Evolutionary conservation across 345 rosid species (phyloP), one percentile per base, ranked within the genome.

Genomic region (Erucastrum elatum): DNA sequence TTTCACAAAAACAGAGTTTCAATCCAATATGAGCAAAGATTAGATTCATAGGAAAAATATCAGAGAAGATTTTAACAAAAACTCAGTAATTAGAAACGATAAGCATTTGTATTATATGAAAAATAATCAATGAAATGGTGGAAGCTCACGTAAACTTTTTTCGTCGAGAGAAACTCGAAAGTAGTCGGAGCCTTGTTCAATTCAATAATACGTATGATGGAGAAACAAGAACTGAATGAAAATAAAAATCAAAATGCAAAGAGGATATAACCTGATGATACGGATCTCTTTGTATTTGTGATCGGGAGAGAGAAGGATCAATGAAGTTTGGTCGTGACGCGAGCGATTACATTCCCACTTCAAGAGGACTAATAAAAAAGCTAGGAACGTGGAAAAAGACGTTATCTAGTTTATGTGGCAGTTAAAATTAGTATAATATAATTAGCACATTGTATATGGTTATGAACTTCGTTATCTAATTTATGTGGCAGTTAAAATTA

Each of bases 291-390:
- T 62, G 17, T 49, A 17, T 13, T 15, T 49, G 70, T 34, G 77
- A 71, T 56, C 27, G 46, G 34, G 26, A 65, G 44, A 58, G 61
- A 71, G 17, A 10, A 34, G 35, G 63, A 60, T 29, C 8, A 58
- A 79, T 68, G 61, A 71, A 7, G 61, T 80, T 80, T 74, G 78
- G 70, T 69, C 25, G 66, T 75, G 79, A 80, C 72, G 79, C 75
- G 71, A 80, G 62, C 64, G 35, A 4, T 4, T 41, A 41, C 71
- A 80, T 80, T 60, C 75, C 75, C 21, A 74, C 78, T 61, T 27
- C 27, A 16, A 68, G 53, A 11, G 65, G 66, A 61, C 30, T 13
- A 49, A 49, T 71, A 8, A 21, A 29, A 55, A 61, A 59, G 41
- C 64, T 3, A 79, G 5, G 25, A 68, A 86, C 66, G 78, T 74